phyloP scores from a whole-genome alignment of 148 eudicot genomes.

The Rheum nobile region DNA sequence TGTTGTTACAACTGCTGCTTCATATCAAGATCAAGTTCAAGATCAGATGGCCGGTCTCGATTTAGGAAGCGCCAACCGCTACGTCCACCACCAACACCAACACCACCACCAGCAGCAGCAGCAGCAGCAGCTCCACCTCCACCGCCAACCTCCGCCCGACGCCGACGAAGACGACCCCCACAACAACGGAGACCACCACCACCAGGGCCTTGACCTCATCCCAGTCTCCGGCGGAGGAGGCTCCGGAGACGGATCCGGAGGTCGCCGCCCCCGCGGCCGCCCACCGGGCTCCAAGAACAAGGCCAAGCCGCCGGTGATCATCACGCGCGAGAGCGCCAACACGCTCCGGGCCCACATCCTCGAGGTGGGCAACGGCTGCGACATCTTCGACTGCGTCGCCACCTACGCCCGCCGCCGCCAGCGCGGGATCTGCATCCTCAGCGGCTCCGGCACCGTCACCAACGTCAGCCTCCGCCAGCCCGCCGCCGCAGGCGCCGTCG shows the following conservation, averaged over 20 bases:
- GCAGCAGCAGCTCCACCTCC: background rate
- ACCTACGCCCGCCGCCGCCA: slow-evolving; percentile 52
- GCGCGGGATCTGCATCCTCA: slow-evolving; percentile 60
- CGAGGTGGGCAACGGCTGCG: slow-evolving; percentile 46
- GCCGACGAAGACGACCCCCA: slow-evolving; percentile 5
- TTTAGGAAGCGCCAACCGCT: slow-evolving; percentile 53
- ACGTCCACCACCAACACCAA: slow-evolving; percentile 17
- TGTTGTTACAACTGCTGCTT: background rate
- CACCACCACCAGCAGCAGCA: slow-evolving; percentile 4
- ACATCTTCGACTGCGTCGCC: slow-evolving; percentile 47
- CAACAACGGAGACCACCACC: slow-evolving; percentile 5
- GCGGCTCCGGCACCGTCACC: slow-evolving; percentile 63
- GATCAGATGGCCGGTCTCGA: slow-evolving; percentile 17
- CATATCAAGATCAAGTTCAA: background rate
- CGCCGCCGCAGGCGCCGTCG: slow-evolving; percentile 31
- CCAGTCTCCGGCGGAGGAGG: slow-evolving; percentile 7
- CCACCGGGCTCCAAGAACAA: slow-evolving; percentile 68
- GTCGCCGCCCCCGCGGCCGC: slow-evolving; percentile 54
- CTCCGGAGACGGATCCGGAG: slow-evolving; percentile 26
- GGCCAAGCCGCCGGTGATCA: slow-evolving; percentile 62
- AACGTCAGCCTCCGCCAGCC: slow-evolving; percentile 67
- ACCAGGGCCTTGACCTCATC: slow-evolving; percentile 20
- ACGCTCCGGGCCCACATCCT: slow-evolving; percentile 62
- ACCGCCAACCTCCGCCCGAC: slow-evolving; percentile 1
- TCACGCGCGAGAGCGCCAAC: slow-evolving; percentile 65